Evolutionary conservation across 192 early-diverging fungal genomes (phyloP).

Genomic region (Chytriomyces confervae): DNA sequence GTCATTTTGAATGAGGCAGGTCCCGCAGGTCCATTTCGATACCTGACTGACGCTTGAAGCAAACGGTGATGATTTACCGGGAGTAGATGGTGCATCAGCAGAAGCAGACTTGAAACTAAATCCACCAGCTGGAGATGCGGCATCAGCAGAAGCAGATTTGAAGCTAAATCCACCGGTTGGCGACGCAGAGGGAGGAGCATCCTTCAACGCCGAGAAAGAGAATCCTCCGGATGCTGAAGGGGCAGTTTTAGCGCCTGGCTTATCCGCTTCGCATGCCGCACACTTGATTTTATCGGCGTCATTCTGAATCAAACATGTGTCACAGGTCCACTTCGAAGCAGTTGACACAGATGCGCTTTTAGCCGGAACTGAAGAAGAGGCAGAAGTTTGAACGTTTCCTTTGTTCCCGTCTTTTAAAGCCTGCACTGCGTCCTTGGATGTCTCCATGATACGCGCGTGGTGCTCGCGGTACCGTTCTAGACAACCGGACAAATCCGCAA

Average conservation of each 20-base stretch:
- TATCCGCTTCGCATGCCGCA: background rate
- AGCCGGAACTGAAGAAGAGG: background rate
- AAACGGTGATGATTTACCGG: background rate
- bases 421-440: background rate
- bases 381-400: background rate
- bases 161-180: no score
- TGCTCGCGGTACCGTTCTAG: background rate
- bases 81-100: background rate
- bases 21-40: background rate
- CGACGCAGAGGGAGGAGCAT: no score
- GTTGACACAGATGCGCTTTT: background rate
- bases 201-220: no score
- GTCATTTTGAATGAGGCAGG: background rate
- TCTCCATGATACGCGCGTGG: background rate
- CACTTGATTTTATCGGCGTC: constrained; percentile 1
- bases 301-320: background rate
- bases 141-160: no score
- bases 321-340: constrained; percentile 5
- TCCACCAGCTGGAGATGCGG: no score
- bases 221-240: no score
- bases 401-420: constrained; percentile 8
- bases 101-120: no score
- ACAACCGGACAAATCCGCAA: constrained; percentile 13
- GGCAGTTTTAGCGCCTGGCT: background rate
- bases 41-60: background rate